These are phyloP conservation scores for Rhizophora mangle DNA, from an alignment of 345 rosid genomes.

Conservation along the genomic window DNA sequence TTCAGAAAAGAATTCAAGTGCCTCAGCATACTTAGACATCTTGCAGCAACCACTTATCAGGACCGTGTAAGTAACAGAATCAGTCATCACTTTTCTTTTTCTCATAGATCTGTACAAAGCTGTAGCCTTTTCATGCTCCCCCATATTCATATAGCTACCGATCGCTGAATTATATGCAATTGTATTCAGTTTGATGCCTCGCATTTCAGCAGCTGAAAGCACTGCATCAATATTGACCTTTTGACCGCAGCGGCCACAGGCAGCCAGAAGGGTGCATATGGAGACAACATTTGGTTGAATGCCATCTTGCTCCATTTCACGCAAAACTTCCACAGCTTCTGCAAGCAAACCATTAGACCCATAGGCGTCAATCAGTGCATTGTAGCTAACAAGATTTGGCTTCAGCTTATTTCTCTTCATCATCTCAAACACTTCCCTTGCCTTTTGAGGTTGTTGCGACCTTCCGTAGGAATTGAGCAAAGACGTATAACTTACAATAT, in stretches of 20 bases:
- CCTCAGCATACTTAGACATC: constrained; percentile 69
- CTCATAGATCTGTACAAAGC: constrained; percentile 69
- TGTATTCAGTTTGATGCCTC: constrained; percentile 73
- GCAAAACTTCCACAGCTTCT: constrained; percentile 71
- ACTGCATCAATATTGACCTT: constrained; percentile 74
- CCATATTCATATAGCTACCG: constrained; percentile 79
- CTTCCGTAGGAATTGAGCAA: constrained; percentile 90
- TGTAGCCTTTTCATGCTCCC: constrained; percentile 68
- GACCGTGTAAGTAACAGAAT: constrained; percentile 76
- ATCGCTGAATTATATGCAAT: constrained; percentile 85
- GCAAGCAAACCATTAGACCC: constrained; percentile 76
- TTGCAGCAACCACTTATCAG: constrained; percentile 73
- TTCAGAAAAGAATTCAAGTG: constrained; percentile 61
- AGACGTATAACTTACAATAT: constrained; percentile 76
- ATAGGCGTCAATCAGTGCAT: constrained; percentile 87
- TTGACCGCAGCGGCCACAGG: constrained; percentile 70
- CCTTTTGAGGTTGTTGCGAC: constrained; percentile 69
- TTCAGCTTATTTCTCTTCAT: constrained; percentile 64
- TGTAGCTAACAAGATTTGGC: constrained; percentile 75
- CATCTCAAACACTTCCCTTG: constrained; percentile 66
- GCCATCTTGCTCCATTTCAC: constrained; percentile 80
- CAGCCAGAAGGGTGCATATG: constrained; percentile 76
- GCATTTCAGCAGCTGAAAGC: constrained; percentile 71
- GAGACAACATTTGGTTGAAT: constrained; percentile 71
- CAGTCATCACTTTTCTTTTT: constrained; percentile 55